These are phyloP conservation scores for Claviceps citrina DNA, from an alignment of 2,329 filamentous ascomycete genomes.

Conservation along the genomic window DNA sequence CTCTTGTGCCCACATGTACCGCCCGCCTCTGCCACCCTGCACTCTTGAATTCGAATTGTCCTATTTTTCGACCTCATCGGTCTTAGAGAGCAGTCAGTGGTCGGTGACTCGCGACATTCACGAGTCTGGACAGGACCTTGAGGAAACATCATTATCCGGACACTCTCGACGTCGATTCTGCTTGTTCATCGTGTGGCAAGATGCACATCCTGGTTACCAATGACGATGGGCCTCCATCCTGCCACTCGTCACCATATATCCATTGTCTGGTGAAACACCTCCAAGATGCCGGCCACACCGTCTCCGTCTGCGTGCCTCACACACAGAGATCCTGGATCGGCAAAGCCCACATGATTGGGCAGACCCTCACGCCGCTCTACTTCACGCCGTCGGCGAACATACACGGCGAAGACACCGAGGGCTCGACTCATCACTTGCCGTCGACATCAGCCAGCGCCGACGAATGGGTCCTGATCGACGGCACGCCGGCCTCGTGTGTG, in stretches of 20 bases:
- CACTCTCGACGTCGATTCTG: too few species aligned
- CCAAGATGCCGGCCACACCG: constrained; percentile 61
- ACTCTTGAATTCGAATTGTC: background rate
- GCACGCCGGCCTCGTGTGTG: constrained; percentile 65
- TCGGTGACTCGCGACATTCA: background rate
- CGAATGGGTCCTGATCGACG: constrained; percentile 71
- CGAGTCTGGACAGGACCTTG: background rate
- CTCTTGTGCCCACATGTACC: too few species aligned
- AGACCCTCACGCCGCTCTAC: constrained; percentile 70
- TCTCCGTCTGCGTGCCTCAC: constrained; percentile 83
- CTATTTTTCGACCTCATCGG: background rate
- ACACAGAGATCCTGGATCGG: constrained; percentile 95
- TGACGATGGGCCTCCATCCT: constrained; percentile 68
- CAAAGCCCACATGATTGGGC: constrained; percentile 90
- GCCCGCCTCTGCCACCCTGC: too few species aligned
- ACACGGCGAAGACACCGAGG: constrained; percentile 35
- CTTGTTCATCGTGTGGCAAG: too few species aligned
- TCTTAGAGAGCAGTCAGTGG: background rate
- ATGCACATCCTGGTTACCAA: constrained; percentile 58
- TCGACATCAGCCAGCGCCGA: constrained; percentile 44
- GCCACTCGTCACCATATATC: constrained; percentile 65
- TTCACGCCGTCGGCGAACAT: constrained; percentile 46
- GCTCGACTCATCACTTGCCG: constrained; percentile 44
- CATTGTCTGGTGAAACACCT: constrained; percentile 58
- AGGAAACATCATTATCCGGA: too few species aligned